Evolutionary conservation across 1,139 yeast species (phyloP).

Genomic region (Magnusiomyces suaveolens): DNA sequence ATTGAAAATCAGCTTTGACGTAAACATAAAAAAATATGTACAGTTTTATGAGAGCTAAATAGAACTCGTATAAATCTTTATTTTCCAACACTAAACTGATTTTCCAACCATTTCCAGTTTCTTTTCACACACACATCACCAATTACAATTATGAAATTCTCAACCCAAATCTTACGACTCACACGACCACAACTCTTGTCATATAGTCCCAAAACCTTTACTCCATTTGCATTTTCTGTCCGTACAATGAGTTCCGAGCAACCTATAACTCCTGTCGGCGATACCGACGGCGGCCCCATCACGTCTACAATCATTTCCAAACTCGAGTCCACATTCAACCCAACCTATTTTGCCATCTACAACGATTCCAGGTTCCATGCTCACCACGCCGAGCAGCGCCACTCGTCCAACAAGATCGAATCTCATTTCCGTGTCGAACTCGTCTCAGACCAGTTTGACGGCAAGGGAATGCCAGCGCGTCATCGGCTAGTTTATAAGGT

Average conservation of each 20-base stretch:
- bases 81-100: too few species aligned
- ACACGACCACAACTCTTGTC: too few species aligned
- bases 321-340: constrained; percentile 40
- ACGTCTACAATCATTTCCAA: constrained; percentile 43
- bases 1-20: too few species aligned
- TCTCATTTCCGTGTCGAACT: constrained; percentile 67
- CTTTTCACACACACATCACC: too few species aligned
- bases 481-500: constrained; percentile 67
- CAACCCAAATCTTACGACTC: too few species aligned
- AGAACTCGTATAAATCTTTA: too few species aligned
- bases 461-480: constrained; percentile 60
- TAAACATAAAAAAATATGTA: too few species aligned
- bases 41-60: too few species aligned
- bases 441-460: constrained; percentile 60
- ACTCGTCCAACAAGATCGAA: constrained; percentile 64
- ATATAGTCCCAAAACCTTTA: too few species aligned
- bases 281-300: constrained; percentile 34
- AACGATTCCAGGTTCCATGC: constrained; percentile 88
- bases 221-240: background rate
- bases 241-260: background rate
- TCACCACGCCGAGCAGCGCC: constrained; percentile 76
- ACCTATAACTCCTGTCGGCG: constrained; percentile 12
- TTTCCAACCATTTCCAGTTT: too few species aligned
- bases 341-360: constrained; percentile 45
- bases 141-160: too few species aligned